Evolutionary conservation across 139 green algal species (phyloP).

Genomic region (Picochlorum sp.): DNA sequence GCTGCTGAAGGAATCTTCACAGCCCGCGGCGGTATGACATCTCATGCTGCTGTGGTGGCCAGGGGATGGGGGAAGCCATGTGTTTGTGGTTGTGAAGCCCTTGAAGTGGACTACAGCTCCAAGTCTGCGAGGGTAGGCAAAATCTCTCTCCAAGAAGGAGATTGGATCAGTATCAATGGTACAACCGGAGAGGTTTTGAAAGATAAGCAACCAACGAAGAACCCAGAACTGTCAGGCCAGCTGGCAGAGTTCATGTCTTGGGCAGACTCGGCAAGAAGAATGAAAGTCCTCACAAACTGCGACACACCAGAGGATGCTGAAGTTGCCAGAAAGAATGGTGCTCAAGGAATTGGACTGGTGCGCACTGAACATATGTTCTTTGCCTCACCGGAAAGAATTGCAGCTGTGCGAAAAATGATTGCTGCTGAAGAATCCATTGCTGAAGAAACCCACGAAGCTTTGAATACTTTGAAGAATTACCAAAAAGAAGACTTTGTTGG

Average conservation of each 20-base stretch:
- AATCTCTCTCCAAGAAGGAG: slow-evolving; percentile 54
- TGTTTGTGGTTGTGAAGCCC: slow-evolving; percentile 62
- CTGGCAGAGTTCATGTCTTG: slow-evolving; percentile 73
- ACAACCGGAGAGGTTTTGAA: slow-evolving; percentile 66
- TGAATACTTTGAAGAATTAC: slow-evolving; percentile 59
- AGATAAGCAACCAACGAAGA: slow-evolving; percentile 50
- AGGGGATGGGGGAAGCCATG: slow-evolving; percentile 91
- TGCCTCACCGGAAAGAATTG: slow-evolving; percentile 62
- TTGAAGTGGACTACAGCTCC: slow-evolving; percentile 54
- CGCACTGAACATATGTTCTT: slow-evolving; percentile 97
- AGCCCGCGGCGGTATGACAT: slow-evolving; percentile 75
- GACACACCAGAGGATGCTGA: slow-evolving; percentile 71
- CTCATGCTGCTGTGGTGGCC: slow-evolving; percentile 80
- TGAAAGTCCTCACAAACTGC: slow-evolving; percentile 77
- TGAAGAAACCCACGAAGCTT: slow-evolving; percentile 33
- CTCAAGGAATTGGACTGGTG: slow-evolving; percentile 76
- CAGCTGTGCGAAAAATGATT: slow-evolving; percentile 79
- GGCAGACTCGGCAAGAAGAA: slow-evolving; percentile 57
- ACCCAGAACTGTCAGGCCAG: slow-evolving; percentile 43
- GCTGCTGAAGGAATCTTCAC: slow-evolving; percentile 79
- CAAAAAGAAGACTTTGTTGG: slow-evolving; percentile 74
- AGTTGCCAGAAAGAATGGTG: slow-evolving; percentile 63
- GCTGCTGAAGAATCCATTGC: slow-evolving; percentile 50
- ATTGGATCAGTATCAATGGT: slow-evolving; percentile 72
- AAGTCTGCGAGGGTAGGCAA: slow-evolving; percentile 30